Base-by-base conservation (phyloP, 495 filamentous ascomycete species). In the Letharia columbiana region DNA sequence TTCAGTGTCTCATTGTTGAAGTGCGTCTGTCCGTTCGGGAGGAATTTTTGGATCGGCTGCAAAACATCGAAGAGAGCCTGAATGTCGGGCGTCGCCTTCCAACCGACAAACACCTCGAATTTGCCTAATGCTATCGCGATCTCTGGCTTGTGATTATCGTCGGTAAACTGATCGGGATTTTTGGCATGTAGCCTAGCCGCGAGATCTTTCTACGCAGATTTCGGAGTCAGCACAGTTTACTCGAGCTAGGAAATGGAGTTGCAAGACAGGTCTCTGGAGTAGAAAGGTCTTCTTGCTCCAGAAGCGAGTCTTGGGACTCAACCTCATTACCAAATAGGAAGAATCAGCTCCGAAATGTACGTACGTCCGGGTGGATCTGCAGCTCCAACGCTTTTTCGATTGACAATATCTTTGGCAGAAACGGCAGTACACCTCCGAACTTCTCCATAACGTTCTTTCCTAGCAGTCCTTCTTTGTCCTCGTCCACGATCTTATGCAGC, bases 101-200 rank as follows among this genome's bases (percentile, higher is more conserved):
- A 93, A 58, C 89, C 89, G 20, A 84, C 85, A 70, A 93, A 92
- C 1, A 90, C 84, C 73, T 92, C 89, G 71, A 93, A 92, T 23
- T 85, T 82, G n/a, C 83, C 82, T 0, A 92, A 75, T 0, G 89
- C 87, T 18, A 94, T 77, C 7, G 89, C 89, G 42, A 93, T 92
- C 71, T 94, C 90, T 2, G 90, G 89, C 73, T 93, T 92, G 75
- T 92, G 88, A 73, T 91, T 93, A 23, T 80, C 76, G 67, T 94
- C 89, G 11, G 82, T 82, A 72, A 87, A 92, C 61, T 82, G 80
- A 13, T 84, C 72, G 0, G 88, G 86, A 68, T 91, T 82, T 69
- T 84, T 64, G 64, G 80, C 70, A 75, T 91, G 85, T 5, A 92
- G 78, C 67, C 86, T 78, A 17, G 76, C 73, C 1, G 89, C 82